These are phyloP conservation scores for Pichia sp. DNA, from an alignment of 1,139 yeast genomes.

Conservation along the genomic window DNA sequence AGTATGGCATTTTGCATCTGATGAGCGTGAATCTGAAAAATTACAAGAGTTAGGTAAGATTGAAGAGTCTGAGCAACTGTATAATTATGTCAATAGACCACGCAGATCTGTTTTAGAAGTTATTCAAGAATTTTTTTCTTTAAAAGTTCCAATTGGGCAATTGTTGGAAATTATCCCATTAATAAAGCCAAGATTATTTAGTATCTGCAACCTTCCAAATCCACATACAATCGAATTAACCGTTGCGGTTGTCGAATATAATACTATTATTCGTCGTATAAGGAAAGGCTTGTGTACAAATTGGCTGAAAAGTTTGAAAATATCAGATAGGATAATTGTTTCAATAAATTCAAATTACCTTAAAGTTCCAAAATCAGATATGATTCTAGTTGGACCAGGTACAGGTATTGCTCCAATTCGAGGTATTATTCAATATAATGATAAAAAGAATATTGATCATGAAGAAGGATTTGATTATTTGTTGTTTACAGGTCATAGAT, in stretches of 20 bases:
- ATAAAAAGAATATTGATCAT: slow-evolving; percentile 17
- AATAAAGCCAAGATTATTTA: slow-evolving; percentile 75
- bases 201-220: slow-evolving; percentile 62
- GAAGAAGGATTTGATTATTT: slow-evolving; percentile 31
- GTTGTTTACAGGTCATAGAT: slow-evolving; percentile 76
- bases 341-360: slow-evolving; percentile 48
- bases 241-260: slow-evolving; percentile 81
- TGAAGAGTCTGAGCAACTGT: slow-evolving; percentile 72
- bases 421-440: slow-evolving; percentile 45
- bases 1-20: slow-evolving; percentile 67
- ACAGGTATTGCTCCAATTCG: slow-evolving; percentile 92
- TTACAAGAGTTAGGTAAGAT: slow-evolving; percentile 68
- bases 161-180: slow-evolving; percentile 71
- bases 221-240: slow-evolving; percentile 50
- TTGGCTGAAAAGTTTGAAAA: slow-evolving; percentile 53
- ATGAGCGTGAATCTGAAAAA: slow-evolving; percentile 66
- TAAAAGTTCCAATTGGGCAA: slow-evolving; percentile 68
- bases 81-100: slow-evolving; percentile 86
- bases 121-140: slow-evolving; percentile 67
- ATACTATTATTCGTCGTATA: slow-evolving; percentile 67
- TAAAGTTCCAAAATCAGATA: slow-evolving; percentile 27
- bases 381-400: slow-evolving; percentile 79
- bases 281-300: slow-evolving; percentile 81
- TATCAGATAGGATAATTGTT: slow-evolving; percentile 48
- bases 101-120: slow-evolving; percentile 83